A percentile compares a stretch with the other conserved stretches of the same genome.
phyloP scores from a whole-genome alignment of 2,329 filamentous ascomycete genomes.

The Hypoxylon sp. region DNA sequence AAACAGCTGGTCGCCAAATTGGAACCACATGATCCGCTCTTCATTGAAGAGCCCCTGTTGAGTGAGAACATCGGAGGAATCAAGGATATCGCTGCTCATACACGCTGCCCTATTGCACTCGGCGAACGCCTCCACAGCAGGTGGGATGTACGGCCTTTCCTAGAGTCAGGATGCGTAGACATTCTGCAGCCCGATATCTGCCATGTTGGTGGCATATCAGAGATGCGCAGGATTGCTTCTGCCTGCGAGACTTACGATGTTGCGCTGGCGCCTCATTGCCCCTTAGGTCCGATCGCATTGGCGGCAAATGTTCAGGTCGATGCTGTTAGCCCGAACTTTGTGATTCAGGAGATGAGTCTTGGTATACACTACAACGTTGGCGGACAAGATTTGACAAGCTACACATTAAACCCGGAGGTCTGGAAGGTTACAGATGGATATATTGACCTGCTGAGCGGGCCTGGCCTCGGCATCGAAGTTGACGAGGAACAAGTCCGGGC shows the following conservation, averaged over 20 bases:
- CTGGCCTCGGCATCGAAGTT: slow-evolving; percentile 78
- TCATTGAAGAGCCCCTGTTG: slow-evolving; percentile 81
- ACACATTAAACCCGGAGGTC: slow-evolving; percentile 74
- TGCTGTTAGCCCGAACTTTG: slow-evolving; percentile 73
- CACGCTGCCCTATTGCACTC: slow-evolving; percentile 76
- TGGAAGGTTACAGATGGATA: slow-evolving; percentile 78
- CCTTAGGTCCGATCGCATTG: slow-evolving; percentile 79
- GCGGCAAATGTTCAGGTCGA: slow-evolving; percentile 80
- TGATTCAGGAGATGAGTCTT: slow-evolving; percentile 83
- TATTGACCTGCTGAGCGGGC: slow-evolving; percentile 71
- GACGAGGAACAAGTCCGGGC: slow-evolving; percentile 77
- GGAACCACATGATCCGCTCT: slow-evolving; percentile 78
- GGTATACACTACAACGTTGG: slow-evolving; percentile 85
- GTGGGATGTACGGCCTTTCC: slow-evolving; percentile 81
- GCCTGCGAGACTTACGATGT: slow-evolving; percentile 83
- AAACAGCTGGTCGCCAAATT: slow-evolving; percentile 79
- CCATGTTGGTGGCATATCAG: slow-evolving; percentile 81
- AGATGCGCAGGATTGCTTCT: slow-evolving; percentile 76
- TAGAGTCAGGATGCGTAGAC: slow-evolving; percentile 78
- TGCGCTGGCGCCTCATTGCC: slow-evolving; percentile 80
- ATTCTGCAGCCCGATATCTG: slow-evolving; percentile 81
- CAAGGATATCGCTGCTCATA: slow-evolving; percentile 69
- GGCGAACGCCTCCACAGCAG: slow-evolving; percentile 80
- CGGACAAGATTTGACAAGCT: slow-evolving; percentile 75
- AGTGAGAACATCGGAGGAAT: slow-evolving; percentile 78